These are phyloP conservation scores for Mucor mucedo DNA, from an alignment of 371 early-diverging fungal species.

Conservation along the genomic window DNA sequence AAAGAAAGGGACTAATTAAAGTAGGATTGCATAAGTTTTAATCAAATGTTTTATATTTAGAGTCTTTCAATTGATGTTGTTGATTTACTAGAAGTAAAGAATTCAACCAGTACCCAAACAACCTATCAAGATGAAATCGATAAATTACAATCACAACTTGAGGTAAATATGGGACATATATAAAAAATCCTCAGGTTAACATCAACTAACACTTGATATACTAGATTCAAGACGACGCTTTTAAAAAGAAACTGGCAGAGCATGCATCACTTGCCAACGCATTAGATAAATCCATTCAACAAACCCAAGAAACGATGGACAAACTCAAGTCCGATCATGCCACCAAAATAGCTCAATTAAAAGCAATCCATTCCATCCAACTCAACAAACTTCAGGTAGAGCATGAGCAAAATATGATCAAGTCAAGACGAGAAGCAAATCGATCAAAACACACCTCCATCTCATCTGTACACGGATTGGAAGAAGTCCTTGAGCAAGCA, in stretches of 20 bases:
- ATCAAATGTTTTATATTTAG: slow-evolving; percentile 1
- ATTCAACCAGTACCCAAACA: background rate
- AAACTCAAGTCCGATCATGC: slow-evolving; percentile 10
- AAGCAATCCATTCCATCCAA: background rate
- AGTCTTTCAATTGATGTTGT: slow-evolving; percentile 1
- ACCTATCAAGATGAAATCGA: background rate
- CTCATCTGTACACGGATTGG: background rate
- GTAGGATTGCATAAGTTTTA: background rate
- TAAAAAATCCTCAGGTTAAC: background rate
- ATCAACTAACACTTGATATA: background rate
- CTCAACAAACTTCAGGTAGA: background rate
- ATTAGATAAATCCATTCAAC: slow-evolving; percentile 5
- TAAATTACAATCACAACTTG: slow-evolving; percentile 24
- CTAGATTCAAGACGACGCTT: slow-evolving; percentile 12
- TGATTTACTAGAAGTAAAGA: slow-evolving; percentile 11
- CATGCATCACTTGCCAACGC: slow-evolving; percentile 4
- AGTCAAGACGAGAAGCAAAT: background rate
- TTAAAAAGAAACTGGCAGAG: slow-evolving; percentile 8
- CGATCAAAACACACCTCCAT: background rate
- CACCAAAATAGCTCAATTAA: slow-evolving; percentile 7
- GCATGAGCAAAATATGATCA: background rate
- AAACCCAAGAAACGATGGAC: background rate
- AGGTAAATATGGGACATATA: slow-evolving; percentile 13
- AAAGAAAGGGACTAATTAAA: background rate
- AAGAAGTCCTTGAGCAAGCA: slow-evolving; percentile 14